phyloP scores from a whole-genome alignment of 345 rosid genomes.

The Psidium guajava region DNA sequence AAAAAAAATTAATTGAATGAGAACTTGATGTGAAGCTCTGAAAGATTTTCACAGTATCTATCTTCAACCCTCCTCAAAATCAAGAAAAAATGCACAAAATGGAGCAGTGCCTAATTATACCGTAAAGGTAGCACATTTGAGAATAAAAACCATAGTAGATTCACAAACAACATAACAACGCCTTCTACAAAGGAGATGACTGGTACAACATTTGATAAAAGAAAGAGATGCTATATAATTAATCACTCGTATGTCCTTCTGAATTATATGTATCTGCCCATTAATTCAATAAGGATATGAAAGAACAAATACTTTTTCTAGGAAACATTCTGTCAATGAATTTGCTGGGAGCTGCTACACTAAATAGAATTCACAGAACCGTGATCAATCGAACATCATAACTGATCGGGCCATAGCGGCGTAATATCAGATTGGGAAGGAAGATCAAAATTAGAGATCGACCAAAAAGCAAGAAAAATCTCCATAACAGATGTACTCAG shows the following conservation, averaged over 20 bases:
- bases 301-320: too few relatives aligned
- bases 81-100: neutral
- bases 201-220: neutral
- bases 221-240: neutral
- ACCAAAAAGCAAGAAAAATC: too few relatives aligned
- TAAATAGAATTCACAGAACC: neutral
- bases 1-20: neutral
- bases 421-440: neutral
- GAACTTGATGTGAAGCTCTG: neutral
- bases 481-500: too few relatives aligned
- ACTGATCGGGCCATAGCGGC: too few relatives aligned
- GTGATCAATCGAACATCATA: neutral
- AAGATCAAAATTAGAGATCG: too few relatives aligned
- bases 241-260: neutral
- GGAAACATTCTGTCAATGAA: too few relatives aligned
- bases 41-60: neutral
- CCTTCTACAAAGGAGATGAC: too few relatives aligned
- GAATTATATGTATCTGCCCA: neutral
- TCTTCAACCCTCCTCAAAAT: neutral
- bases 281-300: neutral
- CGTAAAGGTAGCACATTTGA: neutral
- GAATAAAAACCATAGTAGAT: too few relatives aligned
- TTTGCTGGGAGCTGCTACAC: neutral
- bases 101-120: neutral
- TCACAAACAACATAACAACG: too few relatives aligned